A percentile compares a stretch with the other conserved stretches of the same genome.
Evolutionary conservation across 257 asterid genomes (phyloP).

Genomic region (Solanum tarijense): DNA sequence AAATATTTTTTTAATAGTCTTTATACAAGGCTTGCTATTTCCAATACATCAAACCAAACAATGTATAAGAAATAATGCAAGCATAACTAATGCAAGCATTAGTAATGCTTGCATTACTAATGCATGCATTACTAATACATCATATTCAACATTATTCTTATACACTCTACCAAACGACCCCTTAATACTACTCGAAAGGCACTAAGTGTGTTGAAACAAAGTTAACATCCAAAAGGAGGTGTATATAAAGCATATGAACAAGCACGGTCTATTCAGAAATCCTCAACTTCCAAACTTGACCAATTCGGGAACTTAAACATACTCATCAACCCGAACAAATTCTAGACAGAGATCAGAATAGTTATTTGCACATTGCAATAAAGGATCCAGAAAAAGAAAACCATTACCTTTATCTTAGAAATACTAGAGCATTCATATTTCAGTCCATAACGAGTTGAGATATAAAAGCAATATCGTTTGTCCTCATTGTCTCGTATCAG

Average conservation of each 20-base stretch:
- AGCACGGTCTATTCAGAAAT: background rate
- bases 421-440: constrained; percentile 83
- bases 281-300: background rate
- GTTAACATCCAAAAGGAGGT: background rate
- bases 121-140: too few relatives aligned
- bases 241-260: background rate
- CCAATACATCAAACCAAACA: too few relatives aligned
- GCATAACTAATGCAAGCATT: too few relatives aligned
- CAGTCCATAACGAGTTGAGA: constrained; percentile 80
- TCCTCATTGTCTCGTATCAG: constrained; percentile 55
- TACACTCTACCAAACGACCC: too few relatives aligned
- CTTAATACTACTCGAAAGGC: background rate
- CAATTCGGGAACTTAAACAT: background rate
- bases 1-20: too few relatives aligned
- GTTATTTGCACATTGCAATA: background rate
- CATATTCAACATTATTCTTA: too few relatives aligned
- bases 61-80: too few relatives aligned
- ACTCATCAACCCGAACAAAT: background rate
- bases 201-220: background rate
- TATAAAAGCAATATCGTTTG: constrained; percentile 62
- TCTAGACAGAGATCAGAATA: background rate
- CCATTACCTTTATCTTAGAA: constrained; percentile 64
- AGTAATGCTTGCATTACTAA: too few relatives aligned
- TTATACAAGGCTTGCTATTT: too few relatives aligned
- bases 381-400: background rate